phyloP scores from a whole-genome alignment of 345 rosid species.

The Aquilaria yunnanensis region DNA sequence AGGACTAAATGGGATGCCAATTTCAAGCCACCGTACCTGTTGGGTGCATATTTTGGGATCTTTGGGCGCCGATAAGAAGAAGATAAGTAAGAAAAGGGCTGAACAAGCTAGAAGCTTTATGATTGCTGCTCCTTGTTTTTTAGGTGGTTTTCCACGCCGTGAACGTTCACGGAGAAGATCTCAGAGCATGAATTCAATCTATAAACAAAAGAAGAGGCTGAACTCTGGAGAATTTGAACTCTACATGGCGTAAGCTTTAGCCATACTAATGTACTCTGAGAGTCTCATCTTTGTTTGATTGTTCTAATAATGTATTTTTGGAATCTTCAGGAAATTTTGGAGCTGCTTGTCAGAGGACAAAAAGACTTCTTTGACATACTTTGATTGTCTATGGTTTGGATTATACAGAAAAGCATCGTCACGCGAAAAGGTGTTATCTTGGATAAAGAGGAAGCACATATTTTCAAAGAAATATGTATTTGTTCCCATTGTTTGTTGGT shows the following conservation, averaged over 20 bases:
- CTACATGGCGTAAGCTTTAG: slow-evolving; percentile 44
- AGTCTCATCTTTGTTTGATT: neutral
- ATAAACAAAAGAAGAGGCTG: slow-evolving; percentile 30
- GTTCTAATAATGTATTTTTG: slow-evolving; percentile 4
- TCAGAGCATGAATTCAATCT: slow-evolving; percentile 23
- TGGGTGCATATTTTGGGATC: slow-evolving; percentile 43
- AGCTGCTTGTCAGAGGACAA: slow-evolving; percentile 34
- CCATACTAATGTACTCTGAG: neutral
- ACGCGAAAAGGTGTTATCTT: slow-evolving; percentile 35
- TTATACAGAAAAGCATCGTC: slow-evolving; percentile 33
- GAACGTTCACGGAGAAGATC: slow-evolving; percentile 34
- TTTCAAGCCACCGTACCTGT: slow-evolving; percentile 55
- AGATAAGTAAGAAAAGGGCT: slow-evolving; percentile 15
- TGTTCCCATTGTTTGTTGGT: slow-evolving; percentile 72
- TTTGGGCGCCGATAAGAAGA: slow-evolving; percentile 16
- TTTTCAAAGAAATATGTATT: slow-evolving; percentile 59
- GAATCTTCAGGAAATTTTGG: slow-evolving; percentile 43
- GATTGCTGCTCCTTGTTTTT: slow-evolving; percentile 37
- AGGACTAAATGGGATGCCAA: slow-evolving; percentile 16
- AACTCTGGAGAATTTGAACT: slow-evolving; percentile 18
- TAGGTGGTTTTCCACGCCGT: slow-evolving; percentile 31
- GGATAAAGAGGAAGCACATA: slow-evolving; percentile 47
- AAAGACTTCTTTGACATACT: slow-evolving; percentile 34
- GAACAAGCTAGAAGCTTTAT: slow-evolving; percentile 14
- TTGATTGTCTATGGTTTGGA: slow-evolving; percentile 54